Evolutionary conservation across 1,284 basidiomycete genomes (phyloP), one percentile per base, ranked within the genome.

Genomic region (Puccinia triticina): DNA sequence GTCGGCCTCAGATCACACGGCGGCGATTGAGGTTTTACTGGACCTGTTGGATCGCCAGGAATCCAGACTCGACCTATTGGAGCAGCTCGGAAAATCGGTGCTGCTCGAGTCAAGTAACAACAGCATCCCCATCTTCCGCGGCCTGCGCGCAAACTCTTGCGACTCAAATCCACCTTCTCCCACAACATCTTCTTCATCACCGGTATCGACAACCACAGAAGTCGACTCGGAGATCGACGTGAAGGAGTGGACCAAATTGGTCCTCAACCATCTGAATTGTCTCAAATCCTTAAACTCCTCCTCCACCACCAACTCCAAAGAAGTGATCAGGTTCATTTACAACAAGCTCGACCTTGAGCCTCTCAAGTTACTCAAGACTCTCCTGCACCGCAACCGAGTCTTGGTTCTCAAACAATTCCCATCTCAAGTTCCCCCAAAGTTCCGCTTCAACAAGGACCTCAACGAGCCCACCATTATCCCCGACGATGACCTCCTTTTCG

Each of bases 31-130:
- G 53, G 53, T 59, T 11, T 26, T 79, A 18, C 40, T 79, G 18
- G 50, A 79, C 53, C 66, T 79, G 2, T 50, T 79, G 26, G 66
- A 79, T 57, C 61, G 66, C 5, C 77, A 79, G 64, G 77, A 79
- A 53, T 53, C 26, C 10, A 53, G 77, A 32, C 26, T 79, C 3
- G 29, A 69, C 46, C 53, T 69, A 14, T 16, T 79, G 37, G 64
- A 79, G 67, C 21, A 69, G 40, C 67, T 79, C 34, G 61, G 77
- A 10, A 79, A 57, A 43, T 40, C 61, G 7, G 50, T 55, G 16
- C 40, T 79, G 12, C 53, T 79, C 23, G 74, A 76, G 40, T 76
- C 74, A 10, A 57, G 53, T 32, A 77, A 61, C 21, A 77, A 46
- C 21, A 26, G 32, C 26, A 69, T 79, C 11, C 77, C 77, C 23